These are phyloP conservation scores for Kappamyces sp. DNA, from an alignment of 192 early-diverging fungal species.

Conservation along the genomic window DNA sequence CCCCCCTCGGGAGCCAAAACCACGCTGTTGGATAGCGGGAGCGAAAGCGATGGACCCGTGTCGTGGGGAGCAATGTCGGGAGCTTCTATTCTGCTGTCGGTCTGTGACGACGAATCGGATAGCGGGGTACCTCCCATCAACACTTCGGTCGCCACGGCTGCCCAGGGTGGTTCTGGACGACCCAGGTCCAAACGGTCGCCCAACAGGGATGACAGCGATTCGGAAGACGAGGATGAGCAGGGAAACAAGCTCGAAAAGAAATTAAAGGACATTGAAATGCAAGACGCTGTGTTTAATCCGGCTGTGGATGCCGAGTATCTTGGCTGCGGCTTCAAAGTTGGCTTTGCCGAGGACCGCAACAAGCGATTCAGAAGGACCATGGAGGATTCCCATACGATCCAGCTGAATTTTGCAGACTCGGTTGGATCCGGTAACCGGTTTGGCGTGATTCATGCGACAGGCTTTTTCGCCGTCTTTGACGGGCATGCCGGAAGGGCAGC, in stretches of 20 bases:
- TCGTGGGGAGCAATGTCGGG: slow-evolving; percentile 6
- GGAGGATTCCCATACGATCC: slow-evolving; percentile 92
- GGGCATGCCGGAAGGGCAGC: slow-evolving; percentile 94
- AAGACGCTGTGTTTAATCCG: slow-evolving; percentile 4
- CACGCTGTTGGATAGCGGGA: slow-evolving; percentile 3
- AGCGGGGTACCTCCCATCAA: neutral
- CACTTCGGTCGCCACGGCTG: neutral
- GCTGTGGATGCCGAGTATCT: neutral
- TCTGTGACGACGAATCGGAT: slow-evolving; percentile 3
- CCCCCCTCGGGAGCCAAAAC: neutral
- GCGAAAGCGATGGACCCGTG: slow-evolving; percentile 10
- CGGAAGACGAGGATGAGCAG: slow-evolving; percentile 2
- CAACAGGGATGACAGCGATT: slow-evolving; percentile 13
- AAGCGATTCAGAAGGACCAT: slow-evolving; percentile 86
- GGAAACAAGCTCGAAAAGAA: slow-evolving; percentile 11
- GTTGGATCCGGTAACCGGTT: slow-evolving; percentile 55
- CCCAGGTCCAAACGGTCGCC: neutral
- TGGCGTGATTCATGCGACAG: slow-evolving; percentile 16
- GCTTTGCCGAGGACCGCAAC: slow-evolving; percentile 83
- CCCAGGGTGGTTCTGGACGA: too few relatives aligned
- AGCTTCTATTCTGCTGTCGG: slow-evolving; percentile 4
- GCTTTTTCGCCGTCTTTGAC: slow-evolving; percentile 94
- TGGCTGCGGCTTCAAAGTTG: slow-evolving; percentile 52
- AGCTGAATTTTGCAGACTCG: slow-evolving; percentile 77
- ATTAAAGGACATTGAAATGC: neutral